Base-by-base conservation (phyloP, 148 eudicot genomes). In the Vaccinium myrtillus region DNA sequence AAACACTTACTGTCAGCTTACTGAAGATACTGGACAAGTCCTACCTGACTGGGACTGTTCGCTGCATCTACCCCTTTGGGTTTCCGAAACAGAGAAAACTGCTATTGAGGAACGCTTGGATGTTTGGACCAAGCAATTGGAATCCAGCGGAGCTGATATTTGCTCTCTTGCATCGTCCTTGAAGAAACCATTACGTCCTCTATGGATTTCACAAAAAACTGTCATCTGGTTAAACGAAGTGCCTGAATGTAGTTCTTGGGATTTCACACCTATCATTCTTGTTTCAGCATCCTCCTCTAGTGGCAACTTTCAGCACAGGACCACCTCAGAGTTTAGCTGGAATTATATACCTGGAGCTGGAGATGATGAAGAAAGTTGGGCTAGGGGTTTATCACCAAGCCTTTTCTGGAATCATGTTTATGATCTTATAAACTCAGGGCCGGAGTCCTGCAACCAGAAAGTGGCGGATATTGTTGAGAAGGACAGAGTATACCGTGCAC, bases 361-460 rank as follows among this genome's bases (percentile, higher is more conserved):
- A 85, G 99, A 97, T 84, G 99, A 97, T 81, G 99, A 97, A 87
- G 99, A 97, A 86, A 97, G 98, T 84, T 97, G 99, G 99, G 90
- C 99, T 48, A 90, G 98, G 84, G 98, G 98, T 36, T 89, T 97
- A 84, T 88, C 94, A 5, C 98, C 98, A 4, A 67, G 51, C 54
- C 94, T 97, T 70, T 97, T 95, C 86, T 97, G 99, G 99, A 91
- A 87, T 43, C 87, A 94, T 89, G 97, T 90, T 30, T 88, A 94
- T 87, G 99, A 97, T 84, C 84, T 95, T 65, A 91, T 97, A 78
- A 87, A 83, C 70, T 82, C 87, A n/a, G 98, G 95, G 18, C 99
- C 99, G 59, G 91, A 92, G 85, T 56, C 86, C 49, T 97, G 99
- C 89, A 97, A 97, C 89, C 92, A 92, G 85, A 97, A 90, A 87